Percentiles rank a stretch among this genome's conserved stretches.
These are phyloP conservation scores for Cryphonectria carpinicola DNA, from an alignment of 2,329 filamentous ascomycete species.

Conservation along the genomic window DNA sequence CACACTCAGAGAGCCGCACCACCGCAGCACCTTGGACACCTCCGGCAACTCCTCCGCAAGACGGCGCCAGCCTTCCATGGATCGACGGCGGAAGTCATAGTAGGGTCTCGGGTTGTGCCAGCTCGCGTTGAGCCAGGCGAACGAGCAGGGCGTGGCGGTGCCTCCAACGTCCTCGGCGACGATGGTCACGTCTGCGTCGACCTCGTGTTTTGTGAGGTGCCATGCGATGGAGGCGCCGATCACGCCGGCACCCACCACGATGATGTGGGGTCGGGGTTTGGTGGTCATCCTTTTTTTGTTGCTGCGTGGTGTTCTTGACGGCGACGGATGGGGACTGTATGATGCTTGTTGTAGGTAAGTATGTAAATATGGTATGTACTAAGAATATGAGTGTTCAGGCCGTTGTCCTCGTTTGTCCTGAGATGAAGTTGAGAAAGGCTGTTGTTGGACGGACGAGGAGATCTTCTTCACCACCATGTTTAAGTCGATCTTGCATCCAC, in stretches of 20 bases:
- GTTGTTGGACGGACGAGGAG: background rate
- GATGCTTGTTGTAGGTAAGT: background rate
- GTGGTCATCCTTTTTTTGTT: background rate
- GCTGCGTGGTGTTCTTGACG: constrained; percentile 32
- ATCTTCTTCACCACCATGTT: background rate
- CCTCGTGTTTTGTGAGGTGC: constrained; percentile 33
- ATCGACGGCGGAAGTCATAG: constrained; percentile 37
- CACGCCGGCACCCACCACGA: constrained; percentile 37
- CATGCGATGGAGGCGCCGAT: constrained; percentile 39
- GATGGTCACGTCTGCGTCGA: constrained; percentile 35
- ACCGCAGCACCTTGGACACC: constrained; percentile 31
- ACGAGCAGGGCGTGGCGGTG: constrained; percentile 38
- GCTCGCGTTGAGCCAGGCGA: constrained; percentile 40
- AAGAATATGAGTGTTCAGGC: background rate
- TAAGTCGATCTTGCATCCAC: background rate
- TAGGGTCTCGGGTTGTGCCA: constrained; percentile 35
- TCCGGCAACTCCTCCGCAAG: constrained; percentile 33
- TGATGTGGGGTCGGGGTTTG: constrained; percentile 27
- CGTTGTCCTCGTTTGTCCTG: background rate
- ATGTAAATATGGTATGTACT: background rate
- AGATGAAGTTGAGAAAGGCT: background rate
- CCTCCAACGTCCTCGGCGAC: constrained; percentile 37
- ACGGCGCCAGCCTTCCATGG: constrained; percentile 35
- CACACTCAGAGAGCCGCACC: constrained; percentile 33
- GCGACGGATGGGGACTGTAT: background rate